These are phyloP conservation scores for Phoma sp. DNA, from an alignment of 2,329 filamentous ascomycete species.

Conservation along the genomic window DNA sequence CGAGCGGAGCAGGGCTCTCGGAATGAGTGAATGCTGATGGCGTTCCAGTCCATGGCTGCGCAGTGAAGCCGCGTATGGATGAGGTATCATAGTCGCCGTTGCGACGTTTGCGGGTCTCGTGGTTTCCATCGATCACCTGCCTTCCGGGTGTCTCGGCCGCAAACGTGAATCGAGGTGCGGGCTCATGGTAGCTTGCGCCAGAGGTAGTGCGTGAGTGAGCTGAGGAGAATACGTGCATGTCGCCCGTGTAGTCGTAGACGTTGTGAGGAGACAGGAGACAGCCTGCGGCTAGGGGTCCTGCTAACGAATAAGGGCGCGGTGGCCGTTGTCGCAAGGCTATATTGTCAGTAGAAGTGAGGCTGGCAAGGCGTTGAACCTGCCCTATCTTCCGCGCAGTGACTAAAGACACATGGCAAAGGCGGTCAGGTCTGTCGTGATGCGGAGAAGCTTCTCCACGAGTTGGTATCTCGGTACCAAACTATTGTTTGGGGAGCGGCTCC, in stretches of 20 bases:
- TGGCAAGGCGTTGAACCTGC: constrained; percentile 3
- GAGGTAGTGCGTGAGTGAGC: constrained; percentile 25
- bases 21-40: constrained; percentile 32
- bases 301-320: constrained; percentile 15
- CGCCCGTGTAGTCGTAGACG: constrained; percentile 22
- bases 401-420: constrained; percentile 29
- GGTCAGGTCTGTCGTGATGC: constrained; percentile 12
- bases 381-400: constrained; percentile 9
- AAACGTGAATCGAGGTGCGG: constrained; percentile 32
- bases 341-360: background rate
- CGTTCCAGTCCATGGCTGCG: constrained; percentile 28
- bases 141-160: constrained; percentile 33
- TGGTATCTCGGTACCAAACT: constrained; percentile 7
- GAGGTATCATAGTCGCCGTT: constrained; percentile 19
- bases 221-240: constrained; percentile 40
- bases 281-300: constrained; percentile 25
- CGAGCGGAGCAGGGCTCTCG: constrained; percentile 52
- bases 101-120: constrained; percentile 44
- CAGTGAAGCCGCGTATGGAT: constrained; percentile 19
- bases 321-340: background rate
- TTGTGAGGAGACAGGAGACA: constrained; percentile 27
- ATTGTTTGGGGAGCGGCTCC: constrained; percentile 23
- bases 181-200: constrained; percentile 26
- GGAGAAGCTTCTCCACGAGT: constrained; percentile 14
- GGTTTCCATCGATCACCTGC: constrained; percentile 38